Percentiles rank a stretch among this genome's conserved stretches.
phyloP scores from a whole-genome alignment of 176 grass and related monocot genomes.

The Rhynchospora tenuis region DNA sequence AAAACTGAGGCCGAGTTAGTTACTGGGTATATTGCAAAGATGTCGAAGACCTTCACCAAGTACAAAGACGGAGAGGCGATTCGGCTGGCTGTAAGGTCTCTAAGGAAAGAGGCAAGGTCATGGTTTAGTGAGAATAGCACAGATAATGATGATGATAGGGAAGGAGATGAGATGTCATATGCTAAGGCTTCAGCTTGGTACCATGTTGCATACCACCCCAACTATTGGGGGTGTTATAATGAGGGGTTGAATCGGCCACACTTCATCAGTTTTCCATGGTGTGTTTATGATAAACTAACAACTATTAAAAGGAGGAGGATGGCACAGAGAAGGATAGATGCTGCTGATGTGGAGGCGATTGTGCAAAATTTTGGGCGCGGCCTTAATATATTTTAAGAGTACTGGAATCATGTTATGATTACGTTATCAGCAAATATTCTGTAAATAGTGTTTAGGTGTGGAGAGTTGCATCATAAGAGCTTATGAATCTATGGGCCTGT shows the following conservation, averaged over 20 bases:
- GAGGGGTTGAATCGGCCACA: slow-evolving; percentile 49
- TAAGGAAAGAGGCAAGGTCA: slow-evolving; percentile 78
- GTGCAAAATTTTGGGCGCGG: slow-evolving; percentile 18
- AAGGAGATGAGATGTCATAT: slow-evolving; percentile 33
- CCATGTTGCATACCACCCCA: slow-evolving; percentile 62
- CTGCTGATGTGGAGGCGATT: slow-evolving; percentile 27
- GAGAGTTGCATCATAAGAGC: background rate
- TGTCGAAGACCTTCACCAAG: slow-evolving; percentile 79
- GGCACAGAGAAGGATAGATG: slow-evolving; percentile 13
- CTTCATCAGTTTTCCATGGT: slow-evolving; percentile 92
- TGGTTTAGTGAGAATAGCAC: slow-evolving; percentile 51
- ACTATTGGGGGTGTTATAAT: slow-evolving; percentile 57
- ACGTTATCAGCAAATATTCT: background rate
- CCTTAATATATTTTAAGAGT: slow-evolving; percentile 22
- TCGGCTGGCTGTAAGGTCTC: slow-evolving; percentile 45
- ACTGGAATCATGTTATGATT: background rate
- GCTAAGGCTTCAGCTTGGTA: slow-evolving; percentile 94
- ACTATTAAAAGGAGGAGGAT: slow-evolving; percentile 55
- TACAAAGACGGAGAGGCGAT: slow-evolving; percentile 67
- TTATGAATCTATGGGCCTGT: background rate
- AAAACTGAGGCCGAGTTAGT: slow-evolving; percentile 87
- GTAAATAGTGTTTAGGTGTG: background rate
- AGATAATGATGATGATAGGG: slow-evolving; percentile 15
- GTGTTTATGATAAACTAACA: slow-evolving; percentile 57
- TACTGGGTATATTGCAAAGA: slow-evolving; percentile 75